These are phyloP conservation scores for Pythium coloratum DNA, from an alignment of 352 stramenopile genomes.

Conservation along the genomic window DNA sequence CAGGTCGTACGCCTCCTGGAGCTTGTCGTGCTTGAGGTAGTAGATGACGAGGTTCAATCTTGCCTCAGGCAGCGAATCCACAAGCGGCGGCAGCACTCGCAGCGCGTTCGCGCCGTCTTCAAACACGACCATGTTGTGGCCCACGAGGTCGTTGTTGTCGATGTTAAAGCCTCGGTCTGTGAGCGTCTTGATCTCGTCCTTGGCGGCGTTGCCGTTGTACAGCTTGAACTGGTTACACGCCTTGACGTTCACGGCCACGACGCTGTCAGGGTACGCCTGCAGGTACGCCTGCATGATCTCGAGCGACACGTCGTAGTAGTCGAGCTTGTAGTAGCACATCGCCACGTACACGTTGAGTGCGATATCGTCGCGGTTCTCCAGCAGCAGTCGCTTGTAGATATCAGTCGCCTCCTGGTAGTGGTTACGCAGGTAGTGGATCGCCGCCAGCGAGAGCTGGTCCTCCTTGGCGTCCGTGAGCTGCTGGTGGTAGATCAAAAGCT, in stretches of 20 bases:
- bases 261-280: slow-evolving; percentile 88
- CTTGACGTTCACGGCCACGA: slow-evolving; percentile 96
- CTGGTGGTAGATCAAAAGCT: slow-evolving; percentile 94
- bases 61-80: slow-evolving; percentile 93
- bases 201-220: slow-evolving; percentile 95
- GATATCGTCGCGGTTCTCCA: slow-evolving; percentile 95
- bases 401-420: slow-evolving; percentile 95
- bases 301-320: slow-evolving; percentile 97
- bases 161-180: slow-evolving; percentile 89
- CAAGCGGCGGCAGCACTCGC: slow-evolving; percentile 89
- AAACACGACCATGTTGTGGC: slow-evolving; percentile 97
- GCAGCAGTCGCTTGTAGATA: slow-evolving; percentile 95
- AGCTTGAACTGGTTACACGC: slow-evolving; percentile 97
- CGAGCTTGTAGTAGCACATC: slow-evolving; percentile 98
- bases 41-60: slow-evolving; percentile 96
- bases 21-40: slow-evolving; percentile 90
- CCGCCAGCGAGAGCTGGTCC: slow-evolving; percentile 95
- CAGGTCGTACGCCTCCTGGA: slow-evolving; percentile 93
- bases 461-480: slow-evolving; percentile 91
- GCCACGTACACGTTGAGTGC: slow-evolving; percentile 98
- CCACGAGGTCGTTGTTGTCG: slow-evolving; percentile 93
- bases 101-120: slow-evolving; percentile 92
- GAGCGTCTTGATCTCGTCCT: slow-evolving; percentile 93
- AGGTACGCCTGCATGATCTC: slow-evolving; percentile 97
- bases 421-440: slow-evolving; percentile 94